Evolutionary conservation across 2,329 filamentous ascomycete genomes (phyloP).

Genomic region (Cordyceps cateniannulata): DNA sequence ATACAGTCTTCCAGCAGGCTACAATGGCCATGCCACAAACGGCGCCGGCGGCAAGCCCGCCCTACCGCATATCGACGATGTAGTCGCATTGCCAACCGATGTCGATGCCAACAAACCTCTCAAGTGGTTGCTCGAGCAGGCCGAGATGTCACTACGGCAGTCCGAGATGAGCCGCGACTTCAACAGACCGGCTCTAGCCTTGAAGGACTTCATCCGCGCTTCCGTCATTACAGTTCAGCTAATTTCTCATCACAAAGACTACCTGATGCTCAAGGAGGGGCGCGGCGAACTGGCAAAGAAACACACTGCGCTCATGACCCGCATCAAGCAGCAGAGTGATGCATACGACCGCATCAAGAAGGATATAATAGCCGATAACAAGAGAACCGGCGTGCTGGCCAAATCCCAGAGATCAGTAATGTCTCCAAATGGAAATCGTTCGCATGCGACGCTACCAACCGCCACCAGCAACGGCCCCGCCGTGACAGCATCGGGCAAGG

Average conservation of each 20-base stretch:
- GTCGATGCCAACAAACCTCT: slow-evolving; percentile 44
- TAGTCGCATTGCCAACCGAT: slow-evolving; percentile 39
- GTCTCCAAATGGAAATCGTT: slow-evolving; percentile 10
- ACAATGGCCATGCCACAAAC: slow-evolving; percentile 10
- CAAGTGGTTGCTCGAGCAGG: slow-evolving; percentile 46
- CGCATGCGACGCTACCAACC: slow-evolving; percentile 11
- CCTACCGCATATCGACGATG: slow-evolving; percentile 48
- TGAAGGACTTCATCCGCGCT: slow-evolving; percentile 78
- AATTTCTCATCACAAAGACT: slow-evolving; percentile 72
- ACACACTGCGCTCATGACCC: slow-evolving; percentile 44
- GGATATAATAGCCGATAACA: slow-evolving; percentile 57
- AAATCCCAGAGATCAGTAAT: slow-evolving; percentile 13
- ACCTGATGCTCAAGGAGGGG: slow-evolving; percentile 54
- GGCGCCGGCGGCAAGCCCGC: slow-evolving; percentile 23
- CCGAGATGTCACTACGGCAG: slow-evolving; percentile 47
- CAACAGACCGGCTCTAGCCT: slow-evolving; percentile 64
- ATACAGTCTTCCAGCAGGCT: slow-evolving; percentile 24
- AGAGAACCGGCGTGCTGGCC: slow-evolving; percentile 51
- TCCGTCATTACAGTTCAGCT: slow-evolving; percentile 71
- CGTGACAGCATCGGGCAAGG: slow-evolving; percentile 22
- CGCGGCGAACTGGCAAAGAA: slow-evolving; percentile 39
- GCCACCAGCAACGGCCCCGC: not conserved
- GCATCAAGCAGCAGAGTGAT: slow-evolving; percentile 40
- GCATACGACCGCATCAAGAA: slow-evolving; percentile 53
- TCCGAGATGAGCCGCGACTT: slow-evolving; percentile 59